Conservation (phyloP, 805 yeast genomes). For the Zygoascus biomembranicola region DNA sequence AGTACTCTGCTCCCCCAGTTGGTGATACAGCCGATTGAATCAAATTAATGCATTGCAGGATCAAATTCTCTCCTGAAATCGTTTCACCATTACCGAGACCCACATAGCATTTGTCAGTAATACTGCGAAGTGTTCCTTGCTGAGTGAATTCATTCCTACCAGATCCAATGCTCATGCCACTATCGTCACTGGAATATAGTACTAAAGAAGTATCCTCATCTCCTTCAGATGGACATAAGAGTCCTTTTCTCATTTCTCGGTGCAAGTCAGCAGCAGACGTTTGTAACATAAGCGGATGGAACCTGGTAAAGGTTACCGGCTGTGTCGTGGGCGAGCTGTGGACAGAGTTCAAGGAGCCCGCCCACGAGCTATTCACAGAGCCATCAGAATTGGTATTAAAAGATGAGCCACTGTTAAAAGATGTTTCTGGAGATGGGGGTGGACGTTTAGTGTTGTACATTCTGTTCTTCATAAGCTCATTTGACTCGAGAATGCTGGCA, state of each 20-base stretch:
- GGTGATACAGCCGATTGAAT: not conserved
- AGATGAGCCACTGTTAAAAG: not conserved
- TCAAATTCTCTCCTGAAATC: not conserved
- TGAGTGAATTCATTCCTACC: not conserved
- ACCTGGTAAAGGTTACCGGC: not conserved
- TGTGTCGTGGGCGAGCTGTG: not conserved
- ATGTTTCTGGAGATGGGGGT: not conserved
- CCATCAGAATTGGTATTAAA: not conserved
- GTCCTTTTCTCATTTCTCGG: not conserved
- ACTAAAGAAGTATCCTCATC: not conserved
- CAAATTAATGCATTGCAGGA: not conserved
- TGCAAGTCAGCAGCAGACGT: not conserved
- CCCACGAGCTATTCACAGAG: not conserved
- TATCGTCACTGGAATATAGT: not conserved
- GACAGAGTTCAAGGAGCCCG: not conserved
- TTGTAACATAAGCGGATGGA: not conserved
- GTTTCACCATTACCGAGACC: not conserved
- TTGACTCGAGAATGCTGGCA: no score
- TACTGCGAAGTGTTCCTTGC: not conserved
- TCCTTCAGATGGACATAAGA: not conserved
- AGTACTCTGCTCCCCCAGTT: slow-evolving; percentile 9
- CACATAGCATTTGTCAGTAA: not conserved
- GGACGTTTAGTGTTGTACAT: not conserved
- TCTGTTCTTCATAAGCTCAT: not conserved
- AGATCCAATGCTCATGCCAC: not conserved